Base-by-base conservation (phyloP, 2,329 filamentous ascomycete genomes). In the Pyrenophora graminea region DNA sequence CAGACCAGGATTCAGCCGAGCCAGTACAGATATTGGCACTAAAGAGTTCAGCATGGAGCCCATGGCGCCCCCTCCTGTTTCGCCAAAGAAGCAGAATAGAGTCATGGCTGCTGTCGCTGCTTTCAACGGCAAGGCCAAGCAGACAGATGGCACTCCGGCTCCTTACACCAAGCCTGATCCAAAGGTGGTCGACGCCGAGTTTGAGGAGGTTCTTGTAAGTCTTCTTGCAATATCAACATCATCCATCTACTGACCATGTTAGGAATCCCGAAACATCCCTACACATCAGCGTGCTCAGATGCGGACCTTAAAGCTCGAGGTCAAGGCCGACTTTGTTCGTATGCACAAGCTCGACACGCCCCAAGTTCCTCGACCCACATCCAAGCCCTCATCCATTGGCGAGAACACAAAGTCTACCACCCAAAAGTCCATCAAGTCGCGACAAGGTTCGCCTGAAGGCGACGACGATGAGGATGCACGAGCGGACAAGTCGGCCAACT, bases 241-340 rank as follows among this genome's bases (percentile, higher is more conserved):
- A 36, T 1, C 19, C 19, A 15, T 25, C 13, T 37, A 18, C 79
- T 61, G 78, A 85, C 55, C 77, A 75, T 32, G 15, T 1, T 19
- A 96, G 73, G 91, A 96, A 70, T 86, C 92, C 15, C 84, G 93
- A 58, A 96, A 97, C 66, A 96, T 97, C 47, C 92, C 93, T 3
- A 90, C 95, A 67, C 89, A 96, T 58, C 91, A 96, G 80, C 83
- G 93, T 48, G 91, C 93, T 73, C 95, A 95, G 76, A 97, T 99
- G 91, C 85, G 93, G 39, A 92, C 87, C 49, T 79, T 99, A 53
- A 91, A 90, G 56, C 83, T 90, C 59, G 88, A 89, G 31, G 92
- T 97, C 77, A 99, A 99, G 76, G 90, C 91, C 69, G 92, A 97
- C 68, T 95, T 99, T 65, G 91, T 97, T 64, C 87, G 88, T 45